Evolutionary conservation across 116 monocot genomes (phyloP), one percentile per base, ranked within the genome.

Genomic region (Dioscorea cayenensis): DNA sequence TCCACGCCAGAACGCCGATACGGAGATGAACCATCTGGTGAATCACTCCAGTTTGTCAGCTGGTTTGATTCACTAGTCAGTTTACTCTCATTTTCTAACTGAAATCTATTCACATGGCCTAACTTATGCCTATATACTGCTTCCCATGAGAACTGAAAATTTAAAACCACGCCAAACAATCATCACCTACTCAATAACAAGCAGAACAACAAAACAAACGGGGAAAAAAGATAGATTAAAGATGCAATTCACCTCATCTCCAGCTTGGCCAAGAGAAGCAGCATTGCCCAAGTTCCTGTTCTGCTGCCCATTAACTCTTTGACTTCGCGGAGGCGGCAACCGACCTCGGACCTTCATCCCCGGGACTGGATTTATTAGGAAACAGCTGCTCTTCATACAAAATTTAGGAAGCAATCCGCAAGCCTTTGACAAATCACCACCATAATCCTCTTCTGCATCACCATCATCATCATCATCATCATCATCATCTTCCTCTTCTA

Each of bases 101-200:
- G 69, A 36, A 21, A 35, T 70, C 67, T 71, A 72, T 73, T 55
- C 28, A 35, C 71, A 65, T 77, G 75, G 35, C 74, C 80, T 61
- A 77, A 65, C 66, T 92, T 92, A 67, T 96, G 87, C 78, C 80
- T 90, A 59, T 84, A 83, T 8, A 97, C 86, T 29, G 84, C 86
- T 71, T 91, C 94, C 90, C 93, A 91, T 13, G 85, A 83, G 35
- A 82, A 75, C 85, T 82, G 69, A 68, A 73, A 23, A 65, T 71
- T 23, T 66, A 67, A 18, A 3, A 62, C 23, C 64, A 29, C 49
- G 3, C 14, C 50, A 52, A 67, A n/a, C 23, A 73, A 10, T 43
- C 32, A 64, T 7, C 10, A 65, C 49, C 11, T 63, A 82, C 21
- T 65, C n/a, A 60, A 60, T 21, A 51, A 38, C 25, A 71, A 69